Evolutionary conservation across 495 filamentous ascomycete genomes (phyloP).

Genomic region (Penicillium samsonianum): DNA sequence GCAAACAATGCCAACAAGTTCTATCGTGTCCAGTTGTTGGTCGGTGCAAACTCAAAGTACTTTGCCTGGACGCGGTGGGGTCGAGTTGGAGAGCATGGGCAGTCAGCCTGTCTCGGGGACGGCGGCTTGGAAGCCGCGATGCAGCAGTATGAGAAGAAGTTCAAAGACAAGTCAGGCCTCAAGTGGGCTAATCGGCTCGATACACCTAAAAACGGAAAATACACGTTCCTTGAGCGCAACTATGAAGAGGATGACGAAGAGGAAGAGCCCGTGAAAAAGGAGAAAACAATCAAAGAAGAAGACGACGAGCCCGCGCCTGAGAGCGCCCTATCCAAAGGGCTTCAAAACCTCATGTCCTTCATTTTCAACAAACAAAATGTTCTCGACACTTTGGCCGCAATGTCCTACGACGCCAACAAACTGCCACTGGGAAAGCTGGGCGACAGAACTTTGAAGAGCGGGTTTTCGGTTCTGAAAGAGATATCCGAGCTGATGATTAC

Average conservation of each 20-base stretch:
- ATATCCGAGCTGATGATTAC: constrained; percentile 63
- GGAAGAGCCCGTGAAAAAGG: constrained; percentile 21
- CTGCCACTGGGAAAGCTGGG: constrained; percentile 82
- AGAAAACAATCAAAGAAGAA: constrained; percentile 28
- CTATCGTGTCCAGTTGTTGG: constrained; percentile 61
- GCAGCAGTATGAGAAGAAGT: constrained; percentile 65
- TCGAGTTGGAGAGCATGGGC: constrained; percentile 72
- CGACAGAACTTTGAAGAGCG: constrained; percentile 68
- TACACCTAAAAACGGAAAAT: constrained; percentile 63
- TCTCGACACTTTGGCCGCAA: constrained; percentile 59
- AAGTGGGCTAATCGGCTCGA: constrained; percentile 63
- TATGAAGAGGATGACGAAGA: constrained; percentile 68
- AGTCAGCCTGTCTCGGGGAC: constrained; percentile 49
- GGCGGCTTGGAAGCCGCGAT: constrained; percentile 49
- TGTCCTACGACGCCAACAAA: constrained; percentile 77
- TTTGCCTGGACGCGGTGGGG: constrained; percentile 74
- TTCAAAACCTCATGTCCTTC: constrained; percentile 70
- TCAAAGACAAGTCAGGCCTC: constrained; percentile 75
- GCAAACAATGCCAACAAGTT: constrained; percentile 72
- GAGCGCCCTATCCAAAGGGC: constrained; percentile 56
- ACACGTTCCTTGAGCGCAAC: constrained; percentile 71
- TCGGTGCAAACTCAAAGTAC: constrained; percentile 34
- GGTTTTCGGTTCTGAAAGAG: constrained; percentile 73
- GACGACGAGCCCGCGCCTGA: constrained; percentile 35
- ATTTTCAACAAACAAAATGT: constrained; percentile 78